A percentile compares a stretch with the other conserved stretches of the same genome.
Conservation (phyloP, 2,329 filamentous ascomycete species). For the Knoxdaviesia proteae region DNA sequence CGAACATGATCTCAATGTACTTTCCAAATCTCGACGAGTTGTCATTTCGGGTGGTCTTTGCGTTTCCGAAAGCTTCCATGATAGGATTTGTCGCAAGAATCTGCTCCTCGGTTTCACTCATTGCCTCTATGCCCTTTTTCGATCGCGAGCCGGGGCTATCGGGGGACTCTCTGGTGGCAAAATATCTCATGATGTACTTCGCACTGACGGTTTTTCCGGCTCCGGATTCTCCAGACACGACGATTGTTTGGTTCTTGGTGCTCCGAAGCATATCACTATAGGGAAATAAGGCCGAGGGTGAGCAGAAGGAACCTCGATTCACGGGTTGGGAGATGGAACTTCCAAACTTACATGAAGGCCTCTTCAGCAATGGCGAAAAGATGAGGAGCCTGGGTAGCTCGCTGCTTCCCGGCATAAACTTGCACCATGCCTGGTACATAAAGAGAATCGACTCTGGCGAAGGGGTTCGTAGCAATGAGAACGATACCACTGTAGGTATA, state of each 20-base stretch:
- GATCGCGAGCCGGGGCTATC: slow-evolving; percentile 61
- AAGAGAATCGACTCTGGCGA: slow-evolving; percentile 88
- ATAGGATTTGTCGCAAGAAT: slow-evolving; percentile 97
- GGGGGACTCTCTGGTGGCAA: slow-evolving; percentile 87
- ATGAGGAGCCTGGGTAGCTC: slow-evolving; percentile 91
- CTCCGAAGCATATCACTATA: slow-evolving; percentile 87
- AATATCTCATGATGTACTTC: slow-evolving; percentile 99
- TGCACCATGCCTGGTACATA: slow-evolving; percentile 99
- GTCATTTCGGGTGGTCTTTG: slow-evolving; percentile 98
- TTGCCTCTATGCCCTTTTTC: slow-evolving; percentile 56
- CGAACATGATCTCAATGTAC: slow-evolving; percentile 99
- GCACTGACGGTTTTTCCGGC: slow-evolving; percentile 97
- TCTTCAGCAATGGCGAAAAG: slow-evolving; percentile 97
- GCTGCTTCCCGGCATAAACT: slow-evolving; percentile 91
- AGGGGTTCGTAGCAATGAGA: slow-evolving; percentile 94
- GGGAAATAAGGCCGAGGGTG: neutral
- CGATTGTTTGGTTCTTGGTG: slow-evolving; percentile 89
- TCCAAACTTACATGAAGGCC: slow-evolving; percentile 63
- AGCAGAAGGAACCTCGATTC: neutral
- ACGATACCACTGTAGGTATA: slow-evolving; percentile 99
- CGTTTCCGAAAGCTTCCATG: slow-evolving; percentile 99
- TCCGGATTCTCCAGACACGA: slow-evolving; percentile 97
- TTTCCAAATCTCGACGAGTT: slow-evolving; percentile 98
- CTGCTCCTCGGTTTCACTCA: slow-evolving; percentile 97
- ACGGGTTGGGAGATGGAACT: slow-evolving; percentile 8